Evolutionary conservation across 78 protist genomes (phyloP), one percentile per base, ranked within the genome.

Genomic region (Planoprotostelium fungivorum): DNA sequence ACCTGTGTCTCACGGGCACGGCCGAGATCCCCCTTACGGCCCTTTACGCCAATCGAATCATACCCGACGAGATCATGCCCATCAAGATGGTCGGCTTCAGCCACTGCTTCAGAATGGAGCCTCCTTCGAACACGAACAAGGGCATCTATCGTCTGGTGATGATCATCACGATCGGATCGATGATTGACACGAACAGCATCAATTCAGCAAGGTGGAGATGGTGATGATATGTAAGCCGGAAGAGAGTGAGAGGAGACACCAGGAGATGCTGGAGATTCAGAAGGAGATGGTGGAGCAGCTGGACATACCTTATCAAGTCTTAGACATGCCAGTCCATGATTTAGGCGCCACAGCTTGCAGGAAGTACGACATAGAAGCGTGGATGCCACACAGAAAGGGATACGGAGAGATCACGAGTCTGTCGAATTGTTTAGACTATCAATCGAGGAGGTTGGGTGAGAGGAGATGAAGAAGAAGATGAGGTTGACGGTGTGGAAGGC

Each of bases 131-230:
- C 5, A 92, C 91, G 10, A 85, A 86, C 84, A 51, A 83, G 0
- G 99, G 98, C 1, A 89, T 98, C 9, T 98, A 97, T 91, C 86
- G 98, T 35, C 96, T 96, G 73, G 73, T 51, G 16, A 5, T 5
- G 5, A 51, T 25, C 73, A 16, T 51, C 31, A 51, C 31, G 73
- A 51, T 5, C 5, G 5, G 73, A 16, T 25, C 73, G 16, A 16
- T 25, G 16, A 25, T 16, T 51, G 73, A 51, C 73, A 51, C 16
- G 73, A 25, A 51, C 73, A 51, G 34, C 98, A 97, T 87, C 98
- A 97, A 37, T 98, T 98, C 88, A 91, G 93, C 28, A 97, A 98
- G 90, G 98, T 97, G 35, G 99, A 98, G 85, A 94, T 96, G 97
- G 96, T 97, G 88, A 93, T 88, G 34, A 38, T 97, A 23, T 39